Evolutionary conservation across 768 basidiomycete species (phyloP), one percentile per base, ranked within the genome.

Genomic region (Tricholoma hemisulphureum): DNA sequence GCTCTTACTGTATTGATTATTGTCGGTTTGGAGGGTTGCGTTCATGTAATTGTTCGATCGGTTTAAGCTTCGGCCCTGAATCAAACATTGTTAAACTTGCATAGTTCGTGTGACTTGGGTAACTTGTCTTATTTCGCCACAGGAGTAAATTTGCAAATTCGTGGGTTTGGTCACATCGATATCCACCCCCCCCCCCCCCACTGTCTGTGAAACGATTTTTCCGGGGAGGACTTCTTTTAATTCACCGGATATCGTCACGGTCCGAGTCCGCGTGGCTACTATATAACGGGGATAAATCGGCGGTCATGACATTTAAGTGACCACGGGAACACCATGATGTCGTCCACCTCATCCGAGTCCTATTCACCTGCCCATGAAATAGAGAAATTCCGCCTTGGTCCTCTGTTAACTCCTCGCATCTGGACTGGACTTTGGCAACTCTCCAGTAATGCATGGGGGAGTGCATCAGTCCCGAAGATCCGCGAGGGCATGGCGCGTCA

Each of bases 341-440:
- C 58, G n/a, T 57, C 56, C n/a, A 67, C 68, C 62, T 20, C 69
- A 39, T 55, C 64, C 49, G 24, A 59, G 52, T 60, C 57, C 63
- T 53, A 51, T 65, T 57, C 62, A 60, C 18, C 24, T 28, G 20
- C 52, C 16, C 39, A 24, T 34, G 55, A 46, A 3, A 31, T 65
- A 43, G 83, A 87, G 69, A 80, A 78, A 0, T 83, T 83, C 61
- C 69, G 67, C 20, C 77, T 89, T 21, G 88, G 88, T 14, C 80
- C 82, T 4, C 80, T 83, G 63, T 64, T 65, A 21, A 79, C 77
- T 18, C 85, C 90, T 32, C 83, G 90, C 55, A 67, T 92, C 54
- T 90, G 88, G 86, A 82, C 80, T 6, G 90, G 90, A 9, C 80
- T 93, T 3, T 93, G 91, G 91, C 92, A 93, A 60, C 81, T 93